Base-by-base conservation (phyloP, 306 rosid genomes). In the Glycyrrhiza uralensis region DNA sequence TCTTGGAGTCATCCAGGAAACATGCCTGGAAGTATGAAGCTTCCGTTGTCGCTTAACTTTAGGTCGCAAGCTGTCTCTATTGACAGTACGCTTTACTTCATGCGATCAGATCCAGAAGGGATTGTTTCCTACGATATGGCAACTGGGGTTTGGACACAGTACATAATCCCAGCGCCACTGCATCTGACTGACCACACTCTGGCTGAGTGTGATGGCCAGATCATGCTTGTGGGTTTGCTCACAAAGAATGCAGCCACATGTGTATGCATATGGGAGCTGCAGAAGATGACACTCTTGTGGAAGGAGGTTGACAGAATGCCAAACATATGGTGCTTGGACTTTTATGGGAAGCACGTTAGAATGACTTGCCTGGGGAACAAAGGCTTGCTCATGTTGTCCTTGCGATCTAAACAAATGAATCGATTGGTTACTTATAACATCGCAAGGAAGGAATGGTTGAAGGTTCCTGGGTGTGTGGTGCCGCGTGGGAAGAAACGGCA, bases 251-350 rank as follows among this genome's bases (percentile, higher is more conserved):
- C 96, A 2, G 96, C 96, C 82, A 88, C 96, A 0, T 93, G 98
- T 20, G 92, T 90, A 14, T 93, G 96, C 85, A 84, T 90, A 79
- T 93, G 96, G 98, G 98, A 93, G 91, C 96, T 90, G 71, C 96
- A 93, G 91, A 87, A 83, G 79, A 93, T 93, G 96, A 93, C 90
- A 13, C 89, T 90, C 79, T 87, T 90, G 79, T 93, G 98, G 98
- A 93, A 90, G 96, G 98, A 92, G 98, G 98, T 93, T 79, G 98
- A 93, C 96, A 93, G 98, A 93, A 93, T 93, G 98, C 98, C 98
- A 92, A 92, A 61, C 23, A 20, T 61, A 38, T 61, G 68, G 98
- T 93, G 98, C 98, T 90, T 93, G 85, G 98, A 93, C 76, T 93
- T 88, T 77, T 93, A 93, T 66, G 98, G 96, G 80, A 93, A 93